Evolutionary conservation across 2,329 filamentous ascomycete genomes (phyloP).

Genomic region (Colletotrichum magnum): DNA sequence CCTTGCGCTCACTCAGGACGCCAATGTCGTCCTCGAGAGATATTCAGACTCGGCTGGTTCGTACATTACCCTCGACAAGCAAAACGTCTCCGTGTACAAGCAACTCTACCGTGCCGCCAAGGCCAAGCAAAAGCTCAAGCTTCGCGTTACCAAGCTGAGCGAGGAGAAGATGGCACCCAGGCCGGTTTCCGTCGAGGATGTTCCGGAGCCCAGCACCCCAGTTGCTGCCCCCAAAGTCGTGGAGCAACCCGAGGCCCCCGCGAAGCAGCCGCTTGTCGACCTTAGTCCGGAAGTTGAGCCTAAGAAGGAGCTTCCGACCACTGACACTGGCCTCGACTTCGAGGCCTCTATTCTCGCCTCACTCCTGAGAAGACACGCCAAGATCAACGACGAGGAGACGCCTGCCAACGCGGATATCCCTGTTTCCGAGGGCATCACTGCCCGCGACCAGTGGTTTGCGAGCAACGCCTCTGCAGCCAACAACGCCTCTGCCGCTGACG

Average conservation of each 20-base stretch:
- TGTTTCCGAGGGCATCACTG: constrained; percentile 44
- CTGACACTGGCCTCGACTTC: constrained; percentile 40
- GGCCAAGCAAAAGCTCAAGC: constrained; percentile 96
- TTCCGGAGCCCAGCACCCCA: constrained; percentile 51
- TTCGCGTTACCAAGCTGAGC: constrained; percentile 72
- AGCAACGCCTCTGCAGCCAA: constrained; percentile 36
- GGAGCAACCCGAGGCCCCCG: constrained; percentile 28
- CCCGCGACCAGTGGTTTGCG: constrained; percentile 51
- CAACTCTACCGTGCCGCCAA: constrained; percentile 97
- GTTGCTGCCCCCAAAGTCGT: constrained; percentile 43
- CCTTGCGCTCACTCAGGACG: constrained; percentile 74
- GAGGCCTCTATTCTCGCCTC: constrained; percentile 41
- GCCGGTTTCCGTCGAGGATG: constrained; percentile 67
- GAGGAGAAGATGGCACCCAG: constrained; percentile 54
- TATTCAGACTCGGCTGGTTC: constrained; percentile 92
- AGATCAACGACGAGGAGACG: constrained; percentile 31
- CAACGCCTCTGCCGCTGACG: background rate
- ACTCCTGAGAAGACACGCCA: constrained; percentile 39
- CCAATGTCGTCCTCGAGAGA: constrained; percentile 83
- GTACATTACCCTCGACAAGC: constrained; percentile 84
- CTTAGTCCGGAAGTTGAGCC: constrained; percentile 43
- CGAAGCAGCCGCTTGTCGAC: constrained; percentile 41
- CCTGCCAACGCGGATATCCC: constrained; percentile 41
- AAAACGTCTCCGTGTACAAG: constrained; percentile 90
- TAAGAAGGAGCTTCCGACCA: constrained; percentile 38